Evolutionary conservation across 2,329 filamentous ascomycete species (phyloP), one percentile per base, ranked within the genome.

Genomic region (Thelonectria olida): DNA sequence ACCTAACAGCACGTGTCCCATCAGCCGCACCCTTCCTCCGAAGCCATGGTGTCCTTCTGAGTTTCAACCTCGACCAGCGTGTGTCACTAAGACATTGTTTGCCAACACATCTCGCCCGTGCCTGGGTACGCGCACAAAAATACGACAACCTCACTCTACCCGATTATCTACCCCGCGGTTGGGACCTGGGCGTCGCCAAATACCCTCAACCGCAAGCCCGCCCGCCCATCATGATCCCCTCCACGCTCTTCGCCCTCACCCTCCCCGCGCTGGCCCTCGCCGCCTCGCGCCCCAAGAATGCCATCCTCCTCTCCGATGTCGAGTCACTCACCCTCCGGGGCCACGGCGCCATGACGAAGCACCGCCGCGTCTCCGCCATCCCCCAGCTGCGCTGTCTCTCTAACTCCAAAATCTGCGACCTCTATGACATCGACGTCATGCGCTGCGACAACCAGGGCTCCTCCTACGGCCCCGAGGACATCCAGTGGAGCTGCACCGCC

Each of bases 401-500:
- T 25, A 84, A 88, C 54, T 84, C 80, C 8, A 81, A 82, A 54
- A 76, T 91, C 59, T 92, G 89, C 81, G 77, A 84, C 38, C 84
- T 95, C 57, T 91, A 95, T 81, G 80, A 87, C 23, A 80, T 97
- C 63, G 91, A 96, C 68, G 81, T 90, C 12, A 92, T 98, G 90
- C 92, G 93, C 72, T 99, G 95, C 84, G 90, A 85, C 64, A 98
- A 98, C 80, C 85, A 90, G 62, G 96, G 95, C 62, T 82, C 87
- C 27, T 90, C 90, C 62, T 97, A 97, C 81, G 87, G 88, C 64
- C 75, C 81, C 42, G 89, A 96, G 77, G 91, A 97, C 74, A 85
- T 97, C 36, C 90, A 97, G 79, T 99, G 95, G 95, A 92, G 92
- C 25, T 99, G 95, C 79, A 88, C 87, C 5, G 87, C 88, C 0